Evolutionary conservation across 345 rosid species (phyloP), one percentile per base, ranked within the genome.

Genomic region (Boechera divaricarpa): DNA sequence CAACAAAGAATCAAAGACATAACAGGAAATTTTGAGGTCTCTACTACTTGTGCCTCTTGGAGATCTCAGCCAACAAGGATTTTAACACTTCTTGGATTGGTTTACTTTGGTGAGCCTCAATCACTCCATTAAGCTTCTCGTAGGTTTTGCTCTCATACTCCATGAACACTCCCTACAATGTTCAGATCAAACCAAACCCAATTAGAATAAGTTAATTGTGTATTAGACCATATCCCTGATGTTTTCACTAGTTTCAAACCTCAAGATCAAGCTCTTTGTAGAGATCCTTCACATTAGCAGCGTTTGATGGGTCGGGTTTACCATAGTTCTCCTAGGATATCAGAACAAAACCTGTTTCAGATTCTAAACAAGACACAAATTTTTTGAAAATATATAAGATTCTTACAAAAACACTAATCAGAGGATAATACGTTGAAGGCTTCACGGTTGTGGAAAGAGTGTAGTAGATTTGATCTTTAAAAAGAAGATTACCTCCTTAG

Each of bases 131-230:
- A 76, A 92, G 79, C 77, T 84, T 89, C 84, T 85, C 86, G 21
- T 87, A 87, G 85, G 93, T 92, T 79, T 83, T 74, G 86, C 87
- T 86, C 89, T 92, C 97, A 64, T 87, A 92, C 21, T 90, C 93
- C 51, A 7, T 67, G 47, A 92, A 92, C 59, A 83, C 87, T 10
- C 84, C 90, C 96, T 90, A 33, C 12, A 13, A 64, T 48, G 45
- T 65, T 56, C 32, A 65, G 10, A 71, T 66, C 74, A 66, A 71
- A 71, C 66, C 60, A 71, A 13, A 80, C 47, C 16, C 44, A 54
- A 68, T 10, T 29, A 71, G 55, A 60, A n/a, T 15, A 63, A 11
- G 16, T 44, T 58, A 67, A 15, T 58, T 24, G 39, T 24, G 39
- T 51, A 31, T 15, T 44, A 48, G 0, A 64, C 36, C 53, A 70